phyloP scores from a whole-genome alignment of 192 early-diverging fungal species.

The Coemansia umbellata region DNA sequence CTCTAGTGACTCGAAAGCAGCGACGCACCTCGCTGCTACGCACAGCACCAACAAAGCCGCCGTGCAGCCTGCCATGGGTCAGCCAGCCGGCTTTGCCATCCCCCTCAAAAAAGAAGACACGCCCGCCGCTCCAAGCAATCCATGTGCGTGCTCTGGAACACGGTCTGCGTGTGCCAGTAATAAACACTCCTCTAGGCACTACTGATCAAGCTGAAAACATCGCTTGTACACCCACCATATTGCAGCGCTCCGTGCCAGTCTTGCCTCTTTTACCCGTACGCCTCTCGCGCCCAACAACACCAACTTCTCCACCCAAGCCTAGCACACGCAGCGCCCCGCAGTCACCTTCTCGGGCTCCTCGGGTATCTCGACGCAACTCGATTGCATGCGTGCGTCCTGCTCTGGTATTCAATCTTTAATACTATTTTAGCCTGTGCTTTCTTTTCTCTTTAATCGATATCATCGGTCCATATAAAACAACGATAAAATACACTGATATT shows the following conservation, averaged over 20 bases:
- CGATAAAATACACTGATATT: not conserved
- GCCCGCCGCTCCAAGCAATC: conserved; percentile 35
- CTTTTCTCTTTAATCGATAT: not conserved
- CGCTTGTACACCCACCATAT: not conserved
- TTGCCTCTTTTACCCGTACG: not conserved
- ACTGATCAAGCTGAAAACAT: conserved; percentile 35
- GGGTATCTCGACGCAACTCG: conserved; percentile 28
- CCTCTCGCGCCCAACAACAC: not conserved
- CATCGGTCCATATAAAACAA: not conserved
- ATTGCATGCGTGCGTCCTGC: conserved; percentile 8
- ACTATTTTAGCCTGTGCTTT: not conserved
- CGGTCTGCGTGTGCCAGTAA: conserved; percentile 41
- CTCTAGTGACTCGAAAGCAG: conserved; percentile 9
- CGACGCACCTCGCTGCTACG: conserved; percentile 17
- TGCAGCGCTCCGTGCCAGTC: conserved; percentile 2
- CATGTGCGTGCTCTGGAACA: conserved; percentile 42
- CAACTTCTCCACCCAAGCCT: not conserved
- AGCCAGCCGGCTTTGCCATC: not conserved
- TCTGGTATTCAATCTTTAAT: conserved; percentile 6
- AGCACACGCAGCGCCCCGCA: conserved; percentile 1
- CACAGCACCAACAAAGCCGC: conserved; percentile 9
- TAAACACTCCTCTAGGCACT: conserved; percentile 39
- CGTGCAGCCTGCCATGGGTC: conserved; percentile 2
- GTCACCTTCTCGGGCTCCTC: conserved; percentile 3
- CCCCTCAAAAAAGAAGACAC: conserved; percentile 19